Evolutionary conservation across 192 early-diverging fungal species (phyloP), one percentile per base, ranked within the genome.

Genomic region (Podila epicladia): DNA sequence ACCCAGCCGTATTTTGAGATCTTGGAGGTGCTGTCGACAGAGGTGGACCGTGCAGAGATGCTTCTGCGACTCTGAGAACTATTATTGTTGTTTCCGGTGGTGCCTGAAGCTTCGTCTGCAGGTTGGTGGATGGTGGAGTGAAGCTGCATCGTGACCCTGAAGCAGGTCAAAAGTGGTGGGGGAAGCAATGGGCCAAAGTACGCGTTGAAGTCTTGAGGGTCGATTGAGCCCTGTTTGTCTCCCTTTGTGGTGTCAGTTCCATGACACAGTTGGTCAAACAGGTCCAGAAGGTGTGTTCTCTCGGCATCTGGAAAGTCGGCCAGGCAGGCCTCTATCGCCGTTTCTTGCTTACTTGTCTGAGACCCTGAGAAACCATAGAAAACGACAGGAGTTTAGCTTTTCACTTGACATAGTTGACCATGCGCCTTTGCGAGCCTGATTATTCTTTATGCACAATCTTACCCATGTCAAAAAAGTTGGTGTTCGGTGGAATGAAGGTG

Each of bases 1-100:
- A 80, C 67, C 77, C 77, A 80, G 6, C 77, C 77, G 38, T 80
- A 80, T 31, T 73, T 80, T 9, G 77, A 73, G 48, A 80, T 80
- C n/a, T 41, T 65, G 19, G 77, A 65, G 20, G 65, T 50, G 15
- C 69, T 24, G 58, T 72, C 70, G n/a, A 72, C 65, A 15, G 71
- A 80, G 19, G 67, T 80, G 2, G 77, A 80, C 6, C 71, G 59
- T 19, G 71, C 72, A 45, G 68, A 19, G 31, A 17, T 45, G 20
- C 71, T 72, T 31, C 65, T 49, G 15, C 77, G 74, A 24, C 31
- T 49, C 1, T 20, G n/a, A 9, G 53, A 22, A 6, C 9, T 55
- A 24, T 2, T 55, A 24, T 64, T 64, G 20, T n/a, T 38, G 24
- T 26, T 32, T 8, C 22, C 67, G n/a, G 48, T 29, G 4, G 67